Evolutionary conservation across 2,329 filamentous ascomycete species (phyloP), one percentile per base, ranked within the genome.

Genomic region (Didymellaceae sp.): DNA sequence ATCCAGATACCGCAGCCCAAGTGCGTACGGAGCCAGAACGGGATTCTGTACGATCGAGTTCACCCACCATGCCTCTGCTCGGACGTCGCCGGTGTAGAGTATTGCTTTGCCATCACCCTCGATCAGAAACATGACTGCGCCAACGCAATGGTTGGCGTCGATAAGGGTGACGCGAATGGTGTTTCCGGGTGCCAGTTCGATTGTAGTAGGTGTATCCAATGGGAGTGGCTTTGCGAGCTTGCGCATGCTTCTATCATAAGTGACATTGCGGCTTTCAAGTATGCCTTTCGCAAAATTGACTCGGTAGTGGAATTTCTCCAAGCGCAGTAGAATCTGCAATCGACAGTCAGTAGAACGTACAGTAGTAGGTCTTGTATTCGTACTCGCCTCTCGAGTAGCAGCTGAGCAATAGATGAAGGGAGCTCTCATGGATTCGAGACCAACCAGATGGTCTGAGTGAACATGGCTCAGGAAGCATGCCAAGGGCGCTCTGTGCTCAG

Each of bases 401-500:
- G 88, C 81, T 1, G 92, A 96, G 75, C 91, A 97, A 73, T 96
- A 97, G 16, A 97, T 84, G 65, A 96, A 96, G 0, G 90, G 89
- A 21, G 89, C 85, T 35, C 85, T 83, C 45, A 92, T 80, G 10
- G 80, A 83, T 61, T 96, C 91, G 1, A 97, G 80, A 0, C 93
- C 92, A 26, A 82, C 81, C 1, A 97, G 81, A 73, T 97, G 93
- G 63, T 97, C 92, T 57, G 88, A 95, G 68, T 97, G 93, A 2
- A 95, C 86, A 81, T 97, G 93, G 72, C 89, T 95, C 20, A 97
- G 79, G 67, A 97, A 96, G 70, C 88, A 94, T 13, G 89, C 91
- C 46, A 94, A 74, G 0, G 91, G 89, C 4, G 88, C 81, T 13
- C 74, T 80, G 13, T 74, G 73, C 5, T 77, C 77, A 4, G 78